Percentiles rank a stretch among this genome's conserved stretches.
phyloP scores from a whole-genome alignment of 106 monocot genomes.

The Agapanthus africanus region DNA sequence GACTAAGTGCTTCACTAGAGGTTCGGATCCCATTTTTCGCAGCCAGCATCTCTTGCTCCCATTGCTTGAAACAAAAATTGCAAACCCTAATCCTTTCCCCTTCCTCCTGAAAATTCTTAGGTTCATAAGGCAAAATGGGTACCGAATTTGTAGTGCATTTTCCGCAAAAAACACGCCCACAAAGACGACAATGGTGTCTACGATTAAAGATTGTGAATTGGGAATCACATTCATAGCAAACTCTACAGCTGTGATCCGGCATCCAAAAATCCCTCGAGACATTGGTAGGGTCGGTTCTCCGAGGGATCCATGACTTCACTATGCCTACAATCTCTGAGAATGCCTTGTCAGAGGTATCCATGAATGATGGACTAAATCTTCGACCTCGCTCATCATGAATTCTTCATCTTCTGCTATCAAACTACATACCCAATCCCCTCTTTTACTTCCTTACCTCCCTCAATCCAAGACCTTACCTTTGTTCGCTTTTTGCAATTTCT shows the following conservation, averaged over 20 bases:
- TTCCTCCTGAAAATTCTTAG: conserved; percentile 19
- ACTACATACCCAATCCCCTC: not conserved
- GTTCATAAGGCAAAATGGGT: conserved; percentile 28
- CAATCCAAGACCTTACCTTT: too few species aligned
- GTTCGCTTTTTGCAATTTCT: too few species aligned
- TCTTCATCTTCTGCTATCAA: not conserved
- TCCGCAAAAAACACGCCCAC: conserved; percentile 91
- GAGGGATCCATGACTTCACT: conserved; percentile 64
- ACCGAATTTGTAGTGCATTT: conserved; percentile 76
- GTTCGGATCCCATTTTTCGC: conserved; percentile 13
- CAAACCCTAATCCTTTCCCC: conserved; percentile 61
- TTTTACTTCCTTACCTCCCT: not conserved
- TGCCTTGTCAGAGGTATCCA: conserved; percentile 24
- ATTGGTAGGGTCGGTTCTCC: conserved; percentile 43
- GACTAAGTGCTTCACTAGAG: conserved; percentile 26
- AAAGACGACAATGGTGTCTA: conserved; percentile 83
- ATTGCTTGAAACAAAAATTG: conserved; percentile 73
- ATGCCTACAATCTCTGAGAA: conserved; percentile 42
- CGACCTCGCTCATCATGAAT: not conserved
- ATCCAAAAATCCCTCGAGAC: conserved; percentile 88
- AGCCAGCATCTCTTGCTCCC: conserved; percentile 29
- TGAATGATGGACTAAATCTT: not conserved
- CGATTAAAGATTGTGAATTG: conserved; percentile 81
- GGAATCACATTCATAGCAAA: conserved; percentile 84
- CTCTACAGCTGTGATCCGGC: conserved; percentile 80